These are phyloP conservation scores for Heliocybe sulcata DNA, from an alignment of 1,284 basidiomycete species.

Conservation along the genomic window DNA sequence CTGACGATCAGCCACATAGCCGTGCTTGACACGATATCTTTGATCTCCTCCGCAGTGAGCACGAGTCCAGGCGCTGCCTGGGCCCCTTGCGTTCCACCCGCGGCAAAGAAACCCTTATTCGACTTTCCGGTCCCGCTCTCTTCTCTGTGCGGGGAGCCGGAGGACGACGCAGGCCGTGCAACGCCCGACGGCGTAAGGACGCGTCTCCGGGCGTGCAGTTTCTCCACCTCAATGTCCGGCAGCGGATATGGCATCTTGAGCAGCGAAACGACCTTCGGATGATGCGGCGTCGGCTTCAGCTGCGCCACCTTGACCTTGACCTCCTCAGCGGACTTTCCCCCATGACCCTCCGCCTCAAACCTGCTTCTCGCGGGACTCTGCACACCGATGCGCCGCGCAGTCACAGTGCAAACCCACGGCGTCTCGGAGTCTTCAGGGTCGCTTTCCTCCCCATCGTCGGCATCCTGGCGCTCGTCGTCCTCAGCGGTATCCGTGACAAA, in stretches of 20 bases:
- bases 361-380: constrained; percentile 2
- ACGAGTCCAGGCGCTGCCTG: constrained; percentile 35
- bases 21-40: constrained; percentile 86
- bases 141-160: constrained; percentile 4
- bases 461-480: constrained; percentile 21
- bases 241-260: constrained; percentile 86
- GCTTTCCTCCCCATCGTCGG: constrained; percentile 59
- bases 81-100: constrained; percentile 8
- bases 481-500: constrained; percentile 12
- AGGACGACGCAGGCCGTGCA: constrained; percentile 24
- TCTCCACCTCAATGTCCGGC: constrained; percentile 67
- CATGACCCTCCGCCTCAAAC: not conserved
- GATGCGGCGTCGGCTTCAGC: constrained; percentile 89
- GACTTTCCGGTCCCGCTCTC: constrained; percentile 7
- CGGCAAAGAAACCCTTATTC: constrained; percentile 7
- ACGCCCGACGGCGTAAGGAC: constrained; percentile 36
- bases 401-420: constrained; percentile 84
- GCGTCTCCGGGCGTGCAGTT: constrained; percentile 42
- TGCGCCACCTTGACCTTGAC: constrained; percentile 59
- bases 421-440: constrained; percentile 96
- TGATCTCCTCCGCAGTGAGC: constrained; percentile 87
- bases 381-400: constrained; percentile 29
- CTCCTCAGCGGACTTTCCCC: constrained; percentile 3
- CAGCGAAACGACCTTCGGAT: constrained; percentile 90
- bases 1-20: constrained; percentile 90